Evolutionary conservation across 345 rosid genomes (phyloP).

Genomic region (Populus ilicifolia): DNA sequence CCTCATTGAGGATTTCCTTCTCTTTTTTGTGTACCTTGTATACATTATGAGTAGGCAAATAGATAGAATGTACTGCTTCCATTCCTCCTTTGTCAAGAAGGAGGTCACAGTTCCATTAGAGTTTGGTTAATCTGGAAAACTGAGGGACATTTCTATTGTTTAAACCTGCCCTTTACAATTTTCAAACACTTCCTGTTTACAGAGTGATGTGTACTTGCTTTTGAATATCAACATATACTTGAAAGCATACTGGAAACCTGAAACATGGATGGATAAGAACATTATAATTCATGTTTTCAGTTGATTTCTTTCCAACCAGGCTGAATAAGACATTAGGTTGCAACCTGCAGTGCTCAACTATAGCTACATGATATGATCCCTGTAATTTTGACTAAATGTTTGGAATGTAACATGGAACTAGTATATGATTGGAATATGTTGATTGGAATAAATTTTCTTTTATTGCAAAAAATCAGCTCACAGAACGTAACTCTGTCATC

Average conservation of each 20-base stretch:
- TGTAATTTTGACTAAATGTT: no score
- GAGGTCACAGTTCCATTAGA: background rate
- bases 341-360: background rate
- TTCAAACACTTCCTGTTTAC: background rate
- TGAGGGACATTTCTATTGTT: background rate
- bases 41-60: background rate
- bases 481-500: background rate
- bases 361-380: background rate
- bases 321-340: background rate
- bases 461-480: background rate
- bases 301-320: background rate
- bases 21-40: background rate
- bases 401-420: background rate
- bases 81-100: background rate
- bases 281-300: background rate
- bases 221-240: no score
- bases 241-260: background rate
- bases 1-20: background rate
- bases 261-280: background rate
- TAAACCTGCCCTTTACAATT: background rate
- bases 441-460: background rate
- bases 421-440: background rate
- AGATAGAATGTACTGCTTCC: background rate
- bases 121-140: background rate
- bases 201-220: background rate